Evolutionary conservation across 805 yeast genomes (phyloP).

Genomic region (Vanderwaltozyma tropicalis): DNA sequence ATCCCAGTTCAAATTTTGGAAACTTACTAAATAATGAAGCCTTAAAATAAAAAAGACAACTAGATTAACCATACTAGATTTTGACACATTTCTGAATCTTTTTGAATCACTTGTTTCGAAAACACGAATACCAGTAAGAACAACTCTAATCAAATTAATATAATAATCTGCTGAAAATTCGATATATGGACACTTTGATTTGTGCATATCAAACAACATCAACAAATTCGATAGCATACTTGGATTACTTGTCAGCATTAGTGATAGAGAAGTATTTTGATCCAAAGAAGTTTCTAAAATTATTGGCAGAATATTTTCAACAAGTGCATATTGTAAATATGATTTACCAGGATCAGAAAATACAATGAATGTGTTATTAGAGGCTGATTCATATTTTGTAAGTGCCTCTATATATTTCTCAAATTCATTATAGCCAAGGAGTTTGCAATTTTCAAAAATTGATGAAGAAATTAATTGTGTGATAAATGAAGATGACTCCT

Average conservation of each 20-base stretch:
- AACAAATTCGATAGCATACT: constrained; percentile 12
- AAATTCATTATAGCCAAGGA: constrained; percentile 11
- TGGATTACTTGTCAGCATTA: constrained; percentile 6
- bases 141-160: constrained; percentile 19
- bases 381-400: background rate
- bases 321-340: background rate
- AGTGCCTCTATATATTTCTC: constrained; percentile 11
- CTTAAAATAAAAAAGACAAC: background rate
- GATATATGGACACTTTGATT: constrained; percentile 2
- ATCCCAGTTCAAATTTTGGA: background rate
- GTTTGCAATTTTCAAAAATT: constrained; percentile 16
- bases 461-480: constrained; percentile 29
- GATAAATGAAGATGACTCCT: constrained; percentile 25
- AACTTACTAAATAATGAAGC: background rate
- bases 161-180: constrained; percentile 11
- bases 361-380: background rate
- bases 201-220: constrained; percentile 4
- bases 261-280: constrained; percentile 5
- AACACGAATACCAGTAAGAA: constrained; percentile 17
- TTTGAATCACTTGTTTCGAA: constrained; percentile 4
- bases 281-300: constrained; percentile 1
- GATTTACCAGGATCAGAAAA: background rate
- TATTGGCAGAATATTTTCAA: background rate
- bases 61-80: constrained; percentile 8
- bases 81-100: background rate